phyloP scores from a whole-genome alignment of 139 green algal species.

The Ettlia oleoabundans region DNA sequence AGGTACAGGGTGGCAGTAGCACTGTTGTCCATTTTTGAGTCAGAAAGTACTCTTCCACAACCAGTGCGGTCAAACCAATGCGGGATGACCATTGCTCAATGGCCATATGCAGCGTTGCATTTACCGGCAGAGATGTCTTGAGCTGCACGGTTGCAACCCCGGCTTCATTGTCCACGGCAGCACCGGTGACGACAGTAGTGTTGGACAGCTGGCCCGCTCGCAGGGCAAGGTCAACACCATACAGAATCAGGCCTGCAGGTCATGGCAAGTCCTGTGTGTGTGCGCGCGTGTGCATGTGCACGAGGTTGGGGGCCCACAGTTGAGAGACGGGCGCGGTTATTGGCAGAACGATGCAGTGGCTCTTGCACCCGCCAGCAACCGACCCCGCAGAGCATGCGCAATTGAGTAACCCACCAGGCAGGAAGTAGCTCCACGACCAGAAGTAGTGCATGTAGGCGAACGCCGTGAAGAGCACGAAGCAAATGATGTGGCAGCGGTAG shows the following conservation, averaged over 20 bases:
- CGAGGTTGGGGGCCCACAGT: neutral
- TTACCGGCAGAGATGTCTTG: neutral
- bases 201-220: neutral
- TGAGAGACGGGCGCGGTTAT: too few relatives aligned
- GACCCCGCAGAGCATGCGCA: neutral
- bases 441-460: neutral
- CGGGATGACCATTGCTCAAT: too few relatives aligned
- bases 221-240: neutral
- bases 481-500: neutral
- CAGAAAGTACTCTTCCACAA: neutral
- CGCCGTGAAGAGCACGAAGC: neutral
- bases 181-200: neutral
- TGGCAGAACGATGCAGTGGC: too few relatives aligned
- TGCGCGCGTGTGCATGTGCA: neutral
- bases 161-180: neutral
- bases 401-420: neutral
- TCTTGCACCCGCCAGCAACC: too few relatives aligned
- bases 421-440: constrained; percentile 1
- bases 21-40: neutral
- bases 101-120: too few relatives aligned
- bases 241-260: neutral
- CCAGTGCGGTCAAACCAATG: neutral
- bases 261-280: too few relatives aligned
- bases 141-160: neutral
- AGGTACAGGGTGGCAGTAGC: neutral